These are phyloP conservation scores for Macrolepiota dolichaula DNA, from an alignment of 768 basidiomycete genomes.

Conservation along the genomic window DNA sequence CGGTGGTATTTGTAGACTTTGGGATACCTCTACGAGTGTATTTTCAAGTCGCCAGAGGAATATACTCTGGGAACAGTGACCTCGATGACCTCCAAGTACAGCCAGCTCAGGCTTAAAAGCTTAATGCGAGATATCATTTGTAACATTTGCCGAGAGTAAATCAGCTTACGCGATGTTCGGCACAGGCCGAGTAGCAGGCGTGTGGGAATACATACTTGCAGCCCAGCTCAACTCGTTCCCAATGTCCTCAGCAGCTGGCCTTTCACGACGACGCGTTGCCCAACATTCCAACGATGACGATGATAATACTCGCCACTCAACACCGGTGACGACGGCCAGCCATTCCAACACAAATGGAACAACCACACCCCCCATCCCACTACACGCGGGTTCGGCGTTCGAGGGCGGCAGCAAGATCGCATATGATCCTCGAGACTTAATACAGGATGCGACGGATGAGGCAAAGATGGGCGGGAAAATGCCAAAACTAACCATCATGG, in stretches of 20 bases:
- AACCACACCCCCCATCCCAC: constrained; percentile 19
- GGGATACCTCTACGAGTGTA: too few species aligned
- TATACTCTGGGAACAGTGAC: too few species aligned
- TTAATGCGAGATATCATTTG: too few species aligned
- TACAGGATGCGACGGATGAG: constrained; percentile 64
- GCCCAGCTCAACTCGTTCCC: background rate
- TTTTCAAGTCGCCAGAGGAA: too few species aligned
- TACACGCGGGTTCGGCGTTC: constrained; percentile 80
- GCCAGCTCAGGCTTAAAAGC: too few species aligned
- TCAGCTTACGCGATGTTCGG: background rate
- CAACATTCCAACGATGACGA: constrained; percentile 33
- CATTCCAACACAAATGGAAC: constrained; percentile 18
- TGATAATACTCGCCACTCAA: constrained; percentile 25
- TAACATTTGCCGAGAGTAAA: too few species aligned
- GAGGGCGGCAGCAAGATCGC: constrained; percentile 88
- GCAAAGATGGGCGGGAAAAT: constrained; percentile 62
- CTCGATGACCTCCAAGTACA: too few species aligned
- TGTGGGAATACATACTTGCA: background rate
- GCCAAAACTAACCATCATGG: constrained; percentile 91
- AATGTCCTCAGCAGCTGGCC: constrained; percentile 47
- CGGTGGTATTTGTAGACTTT: too few species aligned
- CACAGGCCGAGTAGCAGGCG: background rate
- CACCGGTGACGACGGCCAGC: constrained; percentile 17
- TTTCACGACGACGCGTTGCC: constrained; percentile 57
- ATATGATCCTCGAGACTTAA: constrained; percentile 87